A percentile compares a stretch with the other conserved stretches of the same genome.
Conservation (phyloP, 257 asterid genomes). For the Solanum virginianum region DNA sequence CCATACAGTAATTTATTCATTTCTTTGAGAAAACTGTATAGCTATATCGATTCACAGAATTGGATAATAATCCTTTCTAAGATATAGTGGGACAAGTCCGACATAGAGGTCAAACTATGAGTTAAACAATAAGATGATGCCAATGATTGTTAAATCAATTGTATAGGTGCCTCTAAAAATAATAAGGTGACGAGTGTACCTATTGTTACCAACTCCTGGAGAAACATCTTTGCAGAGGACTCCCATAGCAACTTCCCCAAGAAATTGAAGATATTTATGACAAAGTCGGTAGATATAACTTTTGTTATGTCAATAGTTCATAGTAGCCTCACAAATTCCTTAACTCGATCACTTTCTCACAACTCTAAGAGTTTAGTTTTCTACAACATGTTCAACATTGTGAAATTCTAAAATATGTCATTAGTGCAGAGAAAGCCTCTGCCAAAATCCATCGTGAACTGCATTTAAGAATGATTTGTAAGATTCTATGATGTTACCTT, state of each 20-base stretch:
- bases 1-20: not conserved
- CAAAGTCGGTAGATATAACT: constrained; percentile 33
- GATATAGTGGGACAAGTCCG: not conserved
- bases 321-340: constrained; percentile 46
- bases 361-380: constrained; percentile 50
- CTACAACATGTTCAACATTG: constrained; percentile 29
- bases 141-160: not conserved
- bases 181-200: constrained; percentile 29
- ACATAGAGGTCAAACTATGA: not conserved
- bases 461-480: not conserved
- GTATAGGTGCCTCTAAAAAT: not conserved
- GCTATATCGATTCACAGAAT: not conserved
- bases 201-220: constrained; percentile 43
- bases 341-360: constrained; percentile 41
- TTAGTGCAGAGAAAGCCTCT: not conserved
- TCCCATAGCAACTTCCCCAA: constrained; percentile 64
- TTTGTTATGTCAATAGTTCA: constrained; percentile 46
- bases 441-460: not conserved
- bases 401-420: not conserved
- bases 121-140: not conserved
- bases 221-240: constrained; percentile 38
- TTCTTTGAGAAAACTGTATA: not conserved
- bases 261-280: constrained; percentile 38
- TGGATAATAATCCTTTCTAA: not conserved
- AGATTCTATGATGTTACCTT: not conserved